A percentile compares a stretch with the other conserved stretches of the same genome.
phyloP scores from a whole-genome alignment of 441 rosid genomes.

The Cnidoscolus chayamansa region DNA sequence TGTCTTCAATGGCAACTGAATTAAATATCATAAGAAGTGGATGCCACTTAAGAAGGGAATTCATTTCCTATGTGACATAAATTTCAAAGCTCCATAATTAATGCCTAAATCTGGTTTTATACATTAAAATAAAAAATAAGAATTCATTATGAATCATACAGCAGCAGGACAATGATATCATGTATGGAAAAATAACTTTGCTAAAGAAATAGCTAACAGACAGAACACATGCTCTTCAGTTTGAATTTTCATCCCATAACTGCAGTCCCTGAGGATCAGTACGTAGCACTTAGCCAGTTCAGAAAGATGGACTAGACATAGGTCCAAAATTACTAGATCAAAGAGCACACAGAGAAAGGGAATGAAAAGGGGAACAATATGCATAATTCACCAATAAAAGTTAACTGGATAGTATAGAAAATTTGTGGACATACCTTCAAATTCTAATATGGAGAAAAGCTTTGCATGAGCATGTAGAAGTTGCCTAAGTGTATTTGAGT shows the following conservation, averaged over 20 bases:
- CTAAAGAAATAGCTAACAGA: not conserved
- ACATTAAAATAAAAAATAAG: not conserved
- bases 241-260: not conserved
- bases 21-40: not conserved
- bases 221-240: not conserved
- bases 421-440: slow-evolving; percentile 54
- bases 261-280: not conserved
- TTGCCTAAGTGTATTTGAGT: slow-evolving; percentile 85
- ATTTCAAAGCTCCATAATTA: too few relatives aligned
- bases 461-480: slow-evolving; percentile 70
- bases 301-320: slow-evolving; percentile 1
- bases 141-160: not conserved
- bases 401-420: slow-evolving; percentile 9
- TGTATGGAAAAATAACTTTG: slow-evolving; percentile 3
- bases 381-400: slow-evolving; percentile 6
- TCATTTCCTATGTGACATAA: not conserved
- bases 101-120: not conserved
- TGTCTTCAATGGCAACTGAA: not conserved
- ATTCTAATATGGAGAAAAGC: slow-evolving; percentile 79
- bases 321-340: not conserved
- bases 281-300: not conserved
- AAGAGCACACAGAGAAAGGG: not conserved
- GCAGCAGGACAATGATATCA: not conserved
- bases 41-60: not conserved
- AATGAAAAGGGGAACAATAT: not conserved